Evolutionary conservation across 2,329 filamentous ascomycete genomes (phyloP).

Genomic region (Neofusicoccum parvum): DNA sequence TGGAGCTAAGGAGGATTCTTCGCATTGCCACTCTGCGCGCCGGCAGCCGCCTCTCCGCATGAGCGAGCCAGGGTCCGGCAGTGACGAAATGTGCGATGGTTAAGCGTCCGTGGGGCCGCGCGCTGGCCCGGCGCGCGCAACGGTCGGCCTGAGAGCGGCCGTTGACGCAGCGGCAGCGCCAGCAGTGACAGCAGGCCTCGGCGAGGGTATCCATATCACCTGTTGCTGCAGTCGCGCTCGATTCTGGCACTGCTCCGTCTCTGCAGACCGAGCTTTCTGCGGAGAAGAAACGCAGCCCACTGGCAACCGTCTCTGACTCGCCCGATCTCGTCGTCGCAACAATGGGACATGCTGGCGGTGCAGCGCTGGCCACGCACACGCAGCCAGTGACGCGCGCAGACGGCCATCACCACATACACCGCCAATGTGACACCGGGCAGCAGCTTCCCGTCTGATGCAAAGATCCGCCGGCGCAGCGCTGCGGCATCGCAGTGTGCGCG

Average conservation of each 20-base stretch:
- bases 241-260: constrained; percentile 13
- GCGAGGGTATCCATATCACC: not conserved
- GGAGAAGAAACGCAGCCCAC: not conserved
- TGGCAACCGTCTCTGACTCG: constrained; percentile 4
- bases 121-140: constrained; percentile 1
- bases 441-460: constrained; percentile 12
- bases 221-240: constrained; percentile 5
- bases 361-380: constrained; percentile 10
- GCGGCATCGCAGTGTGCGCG: not conserved
- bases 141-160: not conserved
- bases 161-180: not conserved
- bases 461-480: not conserved
- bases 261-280: constrained; percentile 11
- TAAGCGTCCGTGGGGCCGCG: not conserved
- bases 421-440: constrained; percentile 9
- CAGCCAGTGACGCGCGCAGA: constrained; percentile 15
- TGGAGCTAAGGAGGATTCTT: not conserved
- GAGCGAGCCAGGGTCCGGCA: constrained; percentile 4
- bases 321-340: not conserved
- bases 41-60: not conserved
- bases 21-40: no score
- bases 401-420: not conserved
- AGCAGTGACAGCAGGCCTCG: not conserved
- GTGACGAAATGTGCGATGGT: constrained; percentile 11
- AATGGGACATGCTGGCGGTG: constrained; percentile 1